Conservation (phyloP, 2,329 filamentous ascomycete genomes). For the Cladorrhinum sp. region DNA sequence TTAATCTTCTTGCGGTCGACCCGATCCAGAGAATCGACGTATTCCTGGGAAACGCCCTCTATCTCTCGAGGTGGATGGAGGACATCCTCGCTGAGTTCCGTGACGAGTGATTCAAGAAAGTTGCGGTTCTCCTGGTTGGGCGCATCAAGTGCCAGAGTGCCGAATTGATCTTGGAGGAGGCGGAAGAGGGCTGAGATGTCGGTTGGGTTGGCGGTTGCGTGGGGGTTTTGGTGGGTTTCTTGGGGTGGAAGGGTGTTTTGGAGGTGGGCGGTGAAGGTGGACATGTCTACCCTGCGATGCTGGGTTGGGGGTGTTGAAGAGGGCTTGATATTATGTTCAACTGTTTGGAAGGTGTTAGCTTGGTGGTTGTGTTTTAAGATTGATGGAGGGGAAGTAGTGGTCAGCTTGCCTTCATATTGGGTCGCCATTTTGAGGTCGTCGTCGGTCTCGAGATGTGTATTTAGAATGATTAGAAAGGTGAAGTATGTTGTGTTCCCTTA, state of each 20-base stretch:
- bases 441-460: too few relatives aligned
- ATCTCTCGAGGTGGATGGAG: constrained; percentile 50
- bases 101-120: constrained; percentile 51
- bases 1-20: constrained; percentile 51
- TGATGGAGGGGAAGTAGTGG: constrained; percentile 10
- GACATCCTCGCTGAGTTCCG: constrained; percentile 48
- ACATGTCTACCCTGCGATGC: constrained; percentile 61
- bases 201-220: constrained; percentile 58
- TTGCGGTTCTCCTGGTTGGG: constrained; percentile 46
- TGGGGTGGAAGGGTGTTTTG: constrained; percentile 28
- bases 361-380: constrained; percentile 8
- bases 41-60: constrained; percentile 56
- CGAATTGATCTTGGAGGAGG: constrained; percentile 58
- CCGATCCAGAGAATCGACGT: constrained; percentile 58
- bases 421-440: constrained; percentile 45
- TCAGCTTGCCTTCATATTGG: constrained; percentile 52
- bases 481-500: not conserved
- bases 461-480: not conserved
- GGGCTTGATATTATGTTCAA: constrained; percentile 62
- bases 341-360: constrained; percentile 35
- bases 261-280: constrained; percentile 58
- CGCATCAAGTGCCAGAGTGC: constrained; percentile 48
- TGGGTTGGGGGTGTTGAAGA: constrained; percentile 38
- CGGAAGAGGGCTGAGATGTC: constrained; percentile 57
- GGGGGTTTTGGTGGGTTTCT: constrained; percentile 46